phyloP scores from a whole-genome alignment of 2,329 filamentous ascomycete species.

The Verticillium nubilum region DNA sequence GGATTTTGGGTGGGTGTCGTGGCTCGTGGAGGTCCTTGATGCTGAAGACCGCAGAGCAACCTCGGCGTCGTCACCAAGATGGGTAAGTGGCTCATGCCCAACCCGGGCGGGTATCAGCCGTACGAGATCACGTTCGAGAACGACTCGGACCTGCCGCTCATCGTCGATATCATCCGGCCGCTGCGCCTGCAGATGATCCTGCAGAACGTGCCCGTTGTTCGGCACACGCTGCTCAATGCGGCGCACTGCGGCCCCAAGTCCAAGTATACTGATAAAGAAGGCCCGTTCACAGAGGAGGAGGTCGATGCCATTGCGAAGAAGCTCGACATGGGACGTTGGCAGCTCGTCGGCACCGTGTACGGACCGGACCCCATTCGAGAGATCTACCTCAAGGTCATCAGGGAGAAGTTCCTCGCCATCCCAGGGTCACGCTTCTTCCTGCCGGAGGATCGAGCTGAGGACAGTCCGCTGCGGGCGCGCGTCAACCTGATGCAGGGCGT shows the following conservation, averaged over 20 bases:
- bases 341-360: conserved; percentile 38
- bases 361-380: conserved; percentile 24
- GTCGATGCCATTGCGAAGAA: conserved; percentile 33
- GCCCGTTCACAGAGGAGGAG: conserved; percentile 29
- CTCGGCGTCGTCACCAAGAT: conserved; percentile 48
- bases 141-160: conserved; percentile 15
- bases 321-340: conserved; percentile 37
- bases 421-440: conserved; percentile 26
- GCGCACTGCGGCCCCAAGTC: conserved; percentile 29
- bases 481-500: conserved; percentile 25
- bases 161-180: conserved; percentile 29
- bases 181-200: conserved; percentile 34
- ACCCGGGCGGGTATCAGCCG: conserved; percentile 39
- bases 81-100: conserved; percentile 47
- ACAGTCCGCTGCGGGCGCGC: conserved; percentile 18
- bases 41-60: conserved; percentile 26
- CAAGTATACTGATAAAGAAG: conserved; percentile 15
- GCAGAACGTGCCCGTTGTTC: conserved; percentile 40
- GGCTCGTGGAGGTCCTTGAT: no score
- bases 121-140: conserved; percentile 14
- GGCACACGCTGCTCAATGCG: conserved; percentile 36
- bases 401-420: conserved; percentile 25
- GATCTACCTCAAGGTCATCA: conserved; percentile 24
- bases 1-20: no score
- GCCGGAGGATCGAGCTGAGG: conserved; percentile 24